These are phyloP conservation scores for Nemophila menziesii DNA, from an alignment of 257 asterid species.

Conservation along the genomic window DNA sequence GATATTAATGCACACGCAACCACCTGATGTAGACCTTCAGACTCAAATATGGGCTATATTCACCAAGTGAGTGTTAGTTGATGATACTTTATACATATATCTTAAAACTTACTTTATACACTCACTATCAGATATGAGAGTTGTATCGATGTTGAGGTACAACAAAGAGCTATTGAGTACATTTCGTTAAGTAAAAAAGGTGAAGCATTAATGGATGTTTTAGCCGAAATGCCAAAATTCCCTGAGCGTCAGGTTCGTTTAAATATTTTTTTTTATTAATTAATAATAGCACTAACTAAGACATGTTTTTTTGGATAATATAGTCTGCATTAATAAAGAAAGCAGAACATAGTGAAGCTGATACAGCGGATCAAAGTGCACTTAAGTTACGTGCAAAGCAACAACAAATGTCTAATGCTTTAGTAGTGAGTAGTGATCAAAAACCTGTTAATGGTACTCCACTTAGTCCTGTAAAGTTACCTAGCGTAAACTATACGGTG, in stretches of 20 bases:
- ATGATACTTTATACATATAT: constrained; percentile 10
- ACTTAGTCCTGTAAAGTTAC: constrained; percentile 76
- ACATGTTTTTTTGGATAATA: background rate
- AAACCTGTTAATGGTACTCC: constrained; percentile 62
- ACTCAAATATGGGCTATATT: constrained; percentile 73
- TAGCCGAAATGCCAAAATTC: constrained; percentile 96
- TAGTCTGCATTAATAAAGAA: constrained; percentile 76
- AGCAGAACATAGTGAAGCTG: constrained; percentile 85
- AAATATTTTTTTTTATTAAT: constrained; percentile 2
- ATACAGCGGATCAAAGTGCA: constrained; percentile 97
- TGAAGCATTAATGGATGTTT: constrained; percentile 69
- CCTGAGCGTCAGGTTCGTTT: constrained; percentile 81
- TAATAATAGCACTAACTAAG: background rate
- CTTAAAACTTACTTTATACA: constrained; percentile 3
- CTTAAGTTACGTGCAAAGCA: constrained; percentile 83
- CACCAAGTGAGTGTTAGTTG: constrained; percentile 43
- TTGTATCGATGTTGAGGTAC: constrained; percentile 89
- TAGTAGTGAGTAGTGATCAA: constrained; percentile 67
- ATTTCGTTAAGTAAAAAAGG: constrained; percentile 80
- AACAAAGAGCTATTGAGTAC: constrained; percentile 92
- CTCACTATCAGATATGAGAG: constrained; percentile 60
- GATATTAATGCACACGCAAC: constrained; percentile 88
- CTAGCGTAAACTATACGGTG: constrained; percentile 47
- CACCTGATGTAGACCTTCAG: constrained; percentile 74
- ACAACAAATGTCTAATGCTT: constrained; percentile 74